Base-by-base conservation (phyloP, 306 rosid genomes). In the Rosa persica region DNA sequence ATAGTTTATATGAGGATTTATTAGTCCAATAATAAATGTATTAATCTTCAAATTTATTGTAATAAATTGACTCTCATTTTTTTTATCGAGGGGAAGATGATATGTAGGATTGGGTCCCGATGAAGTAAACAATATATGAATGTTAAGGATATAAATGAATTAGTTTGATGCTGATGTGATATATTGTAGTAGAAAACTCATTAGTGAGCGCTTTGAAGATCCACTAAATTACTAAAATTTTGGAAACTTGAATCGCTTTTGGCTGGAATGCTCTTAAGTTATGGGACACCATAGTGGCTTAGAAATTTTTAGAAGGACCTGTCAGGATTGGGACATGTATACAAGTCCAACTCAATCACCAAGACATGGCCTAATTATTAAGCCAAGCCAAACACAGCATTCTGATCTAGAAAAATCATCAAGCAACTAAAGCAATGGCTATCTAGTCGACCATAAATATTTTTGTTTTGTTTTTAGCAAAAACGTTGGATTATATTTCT, bases 321-420 rank as follows among this genome's bases (percentile, higher is more conserved):
- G 40, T 80, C 86, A 68, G 62, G 80, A 79, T 36, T 66, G 75
- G 60, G 84, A 82, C 78, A 66, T 67, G 39, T 20, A 65, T 16
- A 54, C 42, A 62, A 42, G 52, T 76, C 81, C 74, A 75, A 81
- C 72, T 78, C 58, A 48, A 71, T 65, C 76, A 54, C 72, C 64
- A 55, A 55, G 51, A 49, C 43, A 62, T 30, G 78, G 39, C 82
- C 78, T 70, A 76, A 80, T 72, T 46, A 57, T 73, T 54, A 58
- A 70, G 74, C 70, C 80, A 65, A 71, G 30, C 34, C 68, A 30
- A 62, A 75, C 78, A 51, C 78, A 15, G 22, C 68, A 64, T 22
- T 34, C n/a, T 64, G 68, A 64, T 25, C 72, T 6, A 66, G 73
- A 71, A 75, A 78, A 67, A 54, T 71, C 34, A 61, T 27, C 36